phyloP scores from a whole-genome alignment of 345 rosid genomes.

The Atalantia buxifolia region DNA sequence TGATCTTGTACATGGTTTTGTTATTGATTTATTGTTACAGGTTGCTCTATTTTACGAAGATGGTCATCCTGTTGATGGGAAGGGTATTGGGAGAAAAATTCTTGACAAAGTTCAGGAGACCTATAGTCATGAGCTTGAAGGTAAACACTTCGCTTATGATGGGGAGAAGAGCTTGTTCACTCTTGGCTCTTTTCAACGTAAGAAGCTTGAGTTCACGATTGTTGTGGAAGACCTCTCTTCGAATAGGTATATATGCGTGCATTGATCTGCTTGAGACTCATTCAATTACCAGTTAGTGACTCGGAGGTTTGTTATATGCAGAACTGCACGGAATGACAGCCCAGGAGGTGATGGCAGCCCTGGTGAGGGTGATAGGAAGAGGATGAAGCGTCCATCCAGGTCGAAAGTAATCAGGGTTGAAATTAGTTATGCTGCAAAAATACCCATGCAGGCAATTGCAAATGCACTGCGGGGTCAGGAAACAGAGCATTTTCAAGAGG shows the following conservation, averaged over 20 bases:
- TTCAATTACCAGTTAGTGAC: background rate
- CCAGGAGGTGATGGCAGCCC: background rate
- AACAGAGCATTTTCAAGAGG: constrained; percentile 22
- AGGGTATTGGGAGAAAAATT: constrained; percentile 23
- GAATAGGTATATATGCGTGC: constrained; percentile 5
- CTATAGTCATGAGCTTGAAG: constrained; percentile 21
- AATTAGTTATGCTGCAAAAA: constrained; percentile 27
- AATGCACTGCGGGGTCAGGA: constrained; percentile 19
- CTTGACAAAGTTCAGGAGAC: constrained; percentile 22
- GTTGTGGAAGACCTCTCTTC: constrained; percentile 18
- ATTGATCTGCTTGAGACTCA: background rate
- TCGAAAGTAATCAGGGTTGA: constrained; percentile 18
- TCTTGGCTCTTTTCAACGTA: constrained; percentile 16
- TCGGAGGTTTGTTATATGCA: background rate
- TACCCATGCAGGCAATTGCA: constrained; percentile 22
- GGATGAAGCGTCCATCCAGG: constrained; percentile 4
- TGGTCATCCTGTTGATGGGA: constrained; percentile 18
- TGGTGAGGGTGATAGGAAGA: constrained; percentile 9
- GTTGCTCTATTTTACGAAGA: constrained; percentile 29
- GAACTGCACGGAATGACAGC: background rate
- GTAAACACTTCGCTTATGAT: constrained; percentile 32
- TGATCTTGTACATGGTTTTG: too few species aligned
- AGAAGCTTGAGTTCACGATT: constrained; percentile 24
- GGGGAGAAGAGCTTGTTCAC: constrained; percentile 30
- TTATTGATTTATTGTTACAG: constrained; percentile 1